Evolutionary conservation across 768 basidiomycete species (phyloP).

Genomic region (Lentinula detonsa): DNA sequence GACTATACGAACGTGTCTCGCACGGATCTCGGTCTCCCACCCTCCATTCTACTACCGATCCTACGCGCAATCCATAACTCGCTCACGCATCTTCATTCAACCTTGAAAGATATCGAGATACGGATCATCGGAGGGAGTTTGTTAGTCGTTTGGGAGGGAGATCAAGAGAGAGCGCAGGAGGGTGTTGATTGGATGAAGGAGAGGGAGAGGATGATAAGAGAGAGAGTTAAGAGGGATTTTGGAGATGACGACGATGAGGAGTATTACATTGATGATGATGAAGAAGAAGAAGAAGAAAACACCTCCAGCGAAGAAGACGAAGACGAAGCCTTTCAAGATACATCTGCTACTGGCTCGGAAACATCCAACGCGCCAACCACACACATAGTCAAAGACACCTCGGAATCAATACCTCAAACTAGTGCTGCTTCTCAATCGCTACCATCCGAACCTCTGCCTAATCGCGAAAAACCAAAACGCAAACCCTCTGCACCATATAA

Average conservation of each 20-base stretch:
- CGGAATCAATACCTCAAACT: background rate
- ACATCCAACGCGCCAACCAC: no score
- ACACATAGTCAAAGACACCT: no score
- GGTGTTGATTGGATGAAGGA: constrained; percentile 28
- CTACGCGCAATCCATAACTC: constrained; percentile 49
- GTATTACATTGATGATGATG: constrained; percentile 12
- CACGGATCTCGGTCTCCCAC: constrained; percentile 48
- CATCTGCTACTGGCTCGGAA: constrained; percentile 10
- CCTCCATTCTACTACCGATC: constrained; percentile 46
- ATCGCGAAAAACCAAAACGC: constrained; percentile 10
- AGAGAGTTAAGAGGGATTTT: constrained; percentile 20
- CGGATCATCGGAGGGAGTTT: constrained; percentile 82
- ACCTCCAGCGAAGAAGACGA: constrained; percentile 32
- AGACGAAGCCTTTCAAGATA: constrained; percentile 21
- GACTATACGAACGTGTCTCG: constrained; percentile 6
- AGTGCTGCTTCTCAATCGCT: constrained; percentile 6
- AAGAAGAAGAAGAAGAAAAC: constrained; percentile 24
- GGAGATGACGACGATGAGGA: constrained; percentile 12
- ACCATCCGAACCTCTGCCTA: background rate
- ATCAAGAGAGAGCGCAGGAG: constrained; percentile 35
- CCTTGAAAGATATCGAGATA: constrained; percentile 51
- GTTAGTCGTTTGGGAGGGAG: constrained; percentile 69
- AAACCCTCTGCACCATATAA: constrained; percentile 46
- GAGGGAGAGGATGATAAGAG: constrained; percentile 24
- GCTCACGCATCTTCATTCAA: constrained; percentile 42